Evolutionary conservation across 257 asterid species (phyloP).

Genomic region (Ocimum tenuiflorum): DNA sequence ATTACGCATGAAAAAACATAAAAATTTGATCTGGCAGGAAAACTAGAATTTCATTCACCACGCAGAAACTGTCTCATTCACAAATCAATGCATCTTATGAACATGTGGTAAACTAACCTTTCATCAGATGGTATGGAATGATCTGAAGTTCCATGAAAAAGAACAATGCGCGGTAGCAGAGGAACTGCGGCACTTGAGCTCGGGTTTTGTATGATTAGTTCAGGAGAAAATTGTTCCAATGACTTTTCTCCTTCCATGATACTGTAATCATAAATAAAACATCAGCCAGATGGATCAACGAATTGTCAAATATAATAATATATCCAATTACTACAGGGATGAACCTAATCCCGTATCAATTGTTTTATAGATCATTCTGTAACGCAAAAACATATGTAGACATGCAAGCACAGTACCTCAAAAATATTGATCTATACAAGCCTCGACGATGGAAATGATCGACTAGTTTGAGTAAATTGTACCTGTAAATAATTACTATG

Average conservation of each 20-base stretch:
- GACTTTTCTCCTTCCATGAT: constrained; percentile 91
- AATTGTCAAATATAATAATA: neutral
- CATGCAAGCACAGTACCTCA: constrained; percentile 45
- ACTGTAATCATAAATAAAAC: constrained; percentile 36
- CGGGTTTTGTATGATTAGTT: constrained; percentile 43
- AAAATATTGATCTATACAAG: constrained; percentile 79
- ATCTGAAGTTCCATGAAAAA: constrained; percentile 80
- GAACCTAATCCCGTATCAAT: too few species aligned
- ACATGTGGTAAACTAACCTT: constrained; percentile 55
- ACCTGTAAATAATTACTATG: constrained; percentile 39
- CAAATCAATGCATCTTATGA: constrained; percentile 5
- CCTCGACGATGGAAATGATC: constrained; percentile 93
- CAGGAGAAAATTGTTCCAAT: constrained; percentile 75
- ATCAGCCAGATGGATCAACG: constrained; percentile 7
- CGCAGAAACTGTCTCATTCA: neutral
- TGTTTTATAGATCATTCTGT: too few species aligned
- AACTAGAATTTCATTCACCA: constrained; percentile 15
- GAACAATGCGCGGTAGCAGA: constrained; percentile 64
- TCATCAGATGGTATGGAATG: constrained; percentile 69
- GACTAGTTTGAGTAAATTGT: constrained; percentile 67
- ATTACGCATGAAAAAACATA: neutral
- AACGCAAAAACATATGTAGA: neutral
- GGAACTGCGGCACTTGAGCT: constrained; percentile 34
- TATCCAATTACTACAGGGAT: too few species aligned
- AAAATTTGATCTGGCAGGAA: neutral